Conservation (phyloP, 2,329 filamentous ascomycete species). For the Lasiodiplodia theobromae region DNA sequence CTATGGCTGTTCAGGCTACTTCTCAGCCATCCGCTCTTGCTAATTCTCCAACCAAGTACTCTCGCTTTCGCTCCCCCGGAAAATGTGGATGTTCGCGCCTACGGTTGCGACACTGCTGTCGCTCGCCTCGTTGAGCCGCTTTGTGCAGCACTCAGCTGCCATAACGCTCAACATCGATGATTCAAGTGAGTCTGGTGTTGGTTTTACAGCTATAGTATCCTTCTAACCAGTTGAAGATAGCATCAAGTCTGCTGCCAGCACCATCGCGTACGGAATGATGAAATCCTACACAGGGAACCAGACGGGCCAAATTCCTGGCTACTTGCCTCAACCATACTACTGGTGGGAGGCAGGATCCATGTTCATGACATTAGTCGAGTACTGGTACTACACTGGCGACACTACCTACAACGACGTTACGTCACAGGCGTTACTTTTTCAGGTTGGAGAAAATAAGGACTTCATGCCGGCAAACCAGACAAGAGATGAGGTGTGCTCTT, state of each 20-base stretch:
- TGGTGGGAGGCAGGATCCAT: conserved; percentile 80
- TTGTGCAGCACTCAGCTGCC: not conserved
- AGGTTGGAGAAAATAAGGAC: conserved; percentile 39
- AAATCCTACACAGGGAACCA: conserved; percentile 59
- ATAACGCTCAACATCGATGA: conserved; percentile 20
- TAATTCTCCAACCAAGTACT: not conserved
- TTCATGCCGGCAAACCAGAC: conserved; percentile 44
- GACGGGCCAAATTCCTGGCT: conserved; percentile 59
- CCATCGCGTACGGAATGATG: conserved; percentile 58
- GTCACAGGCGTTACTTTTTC: conserved; percentile 54
- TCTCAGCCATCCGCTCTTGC: not conserved
- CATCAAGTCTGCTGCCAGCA: conserved; percentile 55
- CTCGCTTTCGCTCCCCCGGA: not conserved
- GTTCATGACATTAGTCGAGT: conserved; percentile 69
- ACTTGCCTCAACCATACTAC: conserved; percentile 61
- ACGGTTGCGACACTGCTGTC: conserved; percentile 8
- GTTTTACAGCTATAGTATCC: no score
- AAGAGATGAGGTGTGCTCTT: conserved; percentile 37
- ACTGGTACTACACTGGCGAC: conserved; percentile 85
- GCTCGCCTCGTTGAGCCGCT: not conserved
- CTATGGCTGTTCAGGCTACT: not conserved
- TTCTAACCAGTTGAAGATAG: conserved; percentile 13
- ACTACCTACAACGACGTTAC: conserved; percentile 72
- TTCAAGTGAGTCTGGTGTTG: not conserved
- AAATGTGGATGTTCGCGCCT: not conserved